phyloP scores from a whole-genome alignment of 345 rosid species.

The Euphorbia lathyris region DNA sequence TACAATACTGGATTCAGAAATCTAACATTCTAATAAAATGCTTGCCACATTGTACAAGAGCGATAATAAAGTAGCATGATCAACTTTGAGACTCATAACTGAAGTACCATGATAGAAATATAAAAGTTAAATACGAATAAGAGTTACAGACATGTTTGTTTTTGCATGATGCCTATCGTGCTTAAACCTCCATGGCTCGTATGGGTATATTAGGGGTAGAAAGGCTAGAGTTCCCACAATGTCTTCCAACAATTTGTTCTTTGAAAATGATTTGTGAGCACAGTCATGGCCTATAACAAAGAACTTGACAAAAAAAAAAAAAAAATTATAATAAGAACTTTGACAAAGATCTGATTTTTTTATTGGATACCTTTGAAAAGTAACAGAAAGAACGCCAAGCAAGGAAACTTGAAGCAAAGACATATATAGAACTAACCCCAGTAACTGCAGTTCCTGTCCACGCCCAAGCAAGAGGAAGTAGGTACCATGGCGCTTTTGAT shows the following conservation, averaged over 20 bases:
- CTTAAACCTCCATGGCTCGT: conserved; percentile 96
- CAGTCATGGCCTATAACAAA: conserved; percentile 99
- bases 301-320: conserved; percentile 45
- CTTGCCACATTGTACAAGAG: background rate
- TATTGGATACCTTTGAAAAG: background rate
- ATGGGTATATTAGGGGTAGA: conserved; percentile 83
- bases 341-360: conserved; percentile 12
- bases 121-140: background rate
- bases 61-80: background rate
- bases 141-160: conserved; percentile 71
- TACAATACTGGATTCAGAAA: background rate
- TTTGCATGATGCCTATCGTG: conserved; percentile 94
- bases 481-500: conserved; percentile 85
- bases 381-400: conserved; percentile 1
- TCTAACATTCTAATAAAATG: background rate
- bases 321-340: conserved; percentile 16
- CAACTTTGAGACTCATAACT: background rate
- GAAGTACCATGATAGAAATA: conserved; percentile 1
- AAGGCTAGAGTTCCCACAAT: conserved; percentile 91
- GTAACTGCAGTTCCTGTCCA: conserved; percentile 96
- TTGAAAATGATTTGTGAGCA: conserved; percentile 92
- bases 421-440: conserved; percentile 49
- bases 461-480: conserved; percentile 95
- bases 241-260: conserved; percentile 85
- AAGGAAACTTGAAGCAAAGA: background rate